Base-by-base conservation (phyloP, 2,329 filamentous ascomycete genomes). In the Calonectria pseudoreteaudii region DNA sequence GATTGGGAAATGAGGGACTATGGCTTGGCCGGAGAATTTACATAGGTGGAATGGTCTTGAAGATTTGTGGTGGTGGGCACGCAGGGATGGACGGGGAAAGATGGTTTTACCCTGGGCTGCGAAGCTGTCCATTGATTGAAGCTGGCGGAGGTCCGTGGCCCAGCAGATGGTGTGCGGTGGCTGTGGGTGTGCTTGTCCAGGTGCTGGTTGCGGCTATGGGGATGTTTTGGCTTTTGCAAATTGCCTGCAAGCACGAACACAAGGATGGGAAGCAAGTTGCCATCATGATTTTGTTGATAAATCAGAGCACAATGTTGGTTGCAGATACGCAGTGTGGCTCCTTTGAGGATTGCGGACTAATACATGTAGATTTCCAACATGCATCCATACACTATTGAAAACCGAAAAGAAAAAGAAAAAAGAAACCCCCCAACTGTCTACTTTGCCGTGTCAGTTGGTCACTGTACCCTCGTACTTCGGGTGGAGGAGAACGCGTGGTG, bases 401-500 rank as follows among this genome's bases (percentile, higher is more conserved):
- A n/a, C n/a, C n/a, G 31, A 47, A 47, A 47, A 47, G 11, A 53
- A 16, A 62, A 41, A n/a, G n/a, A n/a, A n/a, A n/a, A n/a, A n/a
- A n/a, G n/a, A n/a, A n/a, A n/a, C n/a, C n/a, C n/a, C n/a, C n/a
- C 31, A 41, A 36, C 23, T 14, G 28, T 23, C 18, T 49, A 16
- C 26, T 23, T 49, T 65, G 9, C 26, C 9, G 9, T 23, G 18
- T 31, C 20, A 20, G 52, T 34, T 56, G 16, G 30, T n/a, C 28
- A 16, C 18, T 34, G 30, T 71, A 34, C n/a, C 44, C 18, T 47
- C n/a, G 44, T 47, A 47, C 44, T 11, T 23, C 44, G 10, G 44
- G 18, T n/a, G 36, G 65, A 58, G 71, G 65, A 53, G 74, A 76
- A 76, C 75, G 71, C 72, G 74, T 76, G 75, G 75, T 74, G 47